A percentile compares a stretch with the other conserved stretches of the same genome.
Evolutionary conservation across 1,284 basidiomycete genomes (phyloP).

Genomic region (Meira nashicola): DNA sequence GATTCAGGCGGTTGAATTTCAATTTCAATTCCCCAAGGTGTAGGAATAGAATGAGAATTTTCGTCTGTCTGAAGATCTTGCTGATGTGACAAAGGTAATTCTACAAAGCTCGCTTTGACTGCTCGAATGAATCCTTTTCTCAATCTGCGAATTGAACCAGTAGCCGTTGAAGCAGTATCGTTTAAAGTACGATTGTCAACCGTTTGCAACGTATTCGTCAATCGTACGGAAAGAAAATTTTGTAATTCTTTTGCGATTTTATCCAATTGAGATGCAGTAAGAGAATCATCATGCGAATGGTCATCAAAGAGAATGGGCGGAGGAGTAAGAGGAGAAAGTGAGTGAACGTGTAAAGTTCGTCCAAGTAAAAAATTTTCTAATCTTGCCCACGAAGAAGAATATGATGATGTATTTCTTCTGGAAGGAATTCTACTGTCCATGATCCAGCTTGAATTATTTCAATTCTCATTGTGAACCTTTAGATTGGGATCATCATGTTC

Average conservation of each 20-base stretch:
- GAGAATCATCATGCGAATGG: background rate
- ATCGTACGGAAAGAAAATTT: background rate
- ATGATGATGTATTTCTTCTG: too few species aligned
- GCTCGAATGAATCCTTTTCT: background rate
- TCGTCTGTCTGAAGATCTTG: too few species aligned
- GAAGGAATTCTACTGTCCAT: too few species aligned
- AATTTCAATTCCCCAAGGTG: background rate
- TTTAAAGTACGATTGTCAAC: background rate
- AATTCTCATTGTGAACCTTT: too few species aligned
- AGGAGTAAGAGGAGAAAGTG: slow-evolving; percentile 5
- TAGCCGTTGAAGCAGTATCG: background rate
- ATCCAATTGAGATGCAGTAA: background rate
- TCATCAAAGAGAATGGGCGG: background rate
- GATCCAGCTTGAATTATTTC: too few species aligned
- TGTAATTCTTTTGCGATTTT: background rate
- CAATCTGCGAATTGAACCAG: background rate
- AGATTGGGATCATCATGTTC: too few species aligned
- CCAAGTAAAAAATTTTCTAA: background rate
- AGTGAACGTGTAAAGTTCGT: slow-evolving; percentile 7
- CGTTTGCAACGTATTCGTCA: background rate
- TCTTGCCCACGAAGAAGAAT: background rate
- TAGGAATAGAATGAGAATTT: background rate
- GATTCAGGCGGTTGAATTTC: background rate
- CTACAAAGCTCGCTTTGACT: background rate
- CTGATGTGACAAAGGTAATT: too few species aligned